These are phyloP conservation scores for Chaetomium sp. DNA, from an alignment of 2,329 filamentous ascomycete genomes.

Conservation along the genomic window DNA sequence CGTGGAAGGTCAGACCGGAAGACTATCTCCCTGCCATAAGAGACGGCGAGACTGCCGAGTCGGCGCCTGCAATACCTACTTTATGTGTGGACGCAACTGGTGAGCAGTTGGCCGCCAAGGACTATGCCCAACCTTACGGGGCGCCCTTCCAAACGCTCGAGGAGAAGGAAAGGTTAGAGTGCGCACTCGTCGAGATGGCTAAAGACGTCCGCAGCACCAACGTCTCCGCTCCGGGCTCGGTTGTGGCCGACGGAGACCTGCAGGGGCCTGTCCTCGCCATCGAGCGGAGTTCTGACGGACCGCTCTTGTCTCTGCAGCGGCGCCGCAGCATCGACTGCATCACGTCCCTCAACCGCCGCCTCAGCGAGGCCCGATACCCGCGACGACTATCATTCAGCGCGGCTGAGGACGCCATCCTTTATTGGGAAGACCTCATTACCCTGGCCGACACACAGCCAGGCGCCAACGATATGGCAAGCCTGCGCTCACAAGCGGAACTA, in stretches of 20 bases:
- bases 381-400: slow-evolving; percentile 74
- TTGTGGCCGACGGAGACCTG: slow-evolving; percentile 61
- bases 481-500: slow-evolving; percentile 48
- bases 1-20: slow-evolving; percentile 65
- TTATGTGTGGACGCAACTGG: slow-evolving; percentile 25
- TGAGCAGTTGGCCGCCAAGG: slow-evolving; percentile 13
- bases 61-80: slow-evolving; percentile 29
- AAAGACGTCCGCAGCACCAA: slow-evolving; percentile 48
- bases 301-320: slow-evolving; percentile 58
- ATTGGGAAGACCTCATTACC: slow-evolving; percentile 61
- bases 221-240: slow-evolving; percentile 60
- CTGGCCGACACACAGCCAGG: slow-evolving; percentile 35
- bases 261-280: slow-evolving; percentile 55
- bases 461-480: slow-evolving; percentile 22
- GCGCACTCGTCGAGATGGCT: slow-evolving; percentile 45
- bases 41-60: slow-evolving; percentile 38
- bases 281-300: slow-evolving; percentile 49
- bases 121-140: neutral
- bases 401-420: slow-evolving; percentile 72
- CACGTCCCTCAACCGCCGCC: slow-evolving; percentile 38
- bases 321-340: slow-evolving; percentile 59
- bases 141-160: slow-evolving; percentile 8
- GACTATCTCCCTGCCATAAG: slow-evolving; percentile 54
- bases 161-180: slow-evolving; percentile 22
- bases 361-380: slow-evolving; percentile 66